phyloP scores from a whole-genome alignment of 306 rosid genomes.

The Cucumis melo region DNA sequence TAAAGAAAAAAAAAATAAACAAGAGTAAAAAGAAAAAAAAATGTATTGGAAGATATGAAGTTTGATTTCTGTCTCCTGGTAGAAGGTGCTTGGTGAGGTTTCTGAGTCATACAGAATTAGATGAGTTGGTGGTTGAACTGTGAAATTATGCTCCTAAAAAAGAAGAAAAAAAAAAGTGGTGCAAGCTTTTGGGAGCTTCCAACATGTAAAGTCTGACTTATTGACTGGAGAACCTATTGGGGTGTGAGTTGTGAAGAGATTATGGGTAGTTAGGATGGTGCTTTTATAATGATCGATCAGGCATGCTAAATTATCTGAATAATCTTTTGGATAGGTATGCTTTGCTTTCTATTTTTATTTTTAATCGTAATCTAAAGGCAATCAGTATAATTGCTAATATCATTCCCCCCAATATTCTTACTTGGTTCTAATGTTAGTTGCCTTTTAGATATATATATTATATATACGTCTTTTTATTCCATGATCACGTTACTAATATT shows the following conservation, averaged over 20 bases:
- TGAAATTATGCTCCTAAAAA: slow-evolving; percentile 13
- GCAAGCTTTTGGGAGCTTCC: slow-evolving; percentile 30
- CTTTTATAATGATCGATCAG: slow-evolving; percentile 29
- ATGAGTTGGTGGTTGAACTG: slow-evolving; percentile 36
- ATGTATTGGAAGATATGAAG: slow-evolving; percentile 18
- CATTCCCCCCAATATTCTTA: not conserved
- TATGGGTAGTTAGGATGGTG: slow-evolving; percentile 55
- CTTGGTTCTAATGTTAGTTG: not conserved
- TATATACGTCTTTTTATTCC: not conserved
- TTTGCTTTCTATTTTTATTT: slow-evolving; percentile 13
- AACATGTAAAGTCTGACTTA: slow-evolving; percentile 68
- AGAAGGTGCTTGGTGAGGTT: slow-evolving; percentile 40
- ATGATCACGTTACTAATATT: not conserved
- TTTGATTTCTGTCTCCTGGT: slow-evolving; percentile 34
- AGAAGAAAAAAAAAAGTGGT: slow-evolving; percentile 4
- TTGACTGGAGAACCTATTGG: slow-evolving; percentile 50
- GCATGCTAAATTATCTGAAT: slow-evolving; percentile 53
- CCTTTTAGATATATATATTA: not conserved
- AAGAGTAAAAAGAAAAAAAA: not conserved
- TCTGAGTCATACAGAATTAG: slow-evolving; percentile 31
- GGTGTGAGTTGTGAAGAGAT: slow-evolving; percentile 19
- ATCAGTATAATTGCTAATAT: slow-evolving; percentile 21
- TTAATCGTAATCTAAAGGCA: slow-evolving; percentile 29
- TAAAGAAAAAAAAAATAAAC: not conserved
- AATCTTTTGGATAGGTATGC: slow-evolving; percentile 37